Conservation (phyloP, 148 eudicot species). For the Simmondsia chinensis region DNA sequence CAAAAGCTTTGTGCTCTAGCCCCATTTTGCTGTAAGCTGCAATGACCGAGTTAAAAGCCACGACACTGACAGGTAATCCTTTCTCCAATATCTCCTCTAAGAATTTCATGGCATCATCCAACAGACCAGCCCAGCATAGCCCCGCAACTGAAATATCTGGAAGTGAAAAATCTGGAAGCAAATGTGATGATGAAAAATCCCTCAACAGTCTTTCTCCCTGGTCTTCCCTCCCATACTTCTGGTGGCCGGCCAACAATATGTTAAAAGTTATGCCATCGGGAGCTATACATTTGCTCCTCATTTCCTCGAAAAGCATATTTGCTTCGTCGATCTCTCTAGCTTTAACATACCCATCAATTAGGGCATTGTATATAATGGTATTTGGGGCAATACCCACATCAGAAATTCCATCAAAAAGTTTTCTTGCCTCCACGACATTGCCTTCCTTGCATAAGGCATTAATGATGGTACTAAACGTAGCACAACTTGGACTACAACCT, state of each 20-base stretch:
- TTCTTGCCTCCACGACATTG: conserved; percentile 58
- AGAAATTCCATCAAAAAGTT: conserved; percentile 38
- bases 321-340: conserved; percentile 63
- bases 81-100: conserved; percentile 54
- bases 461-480: conserved; percentile 47
- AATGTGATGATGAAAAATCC: conserved; percentile 38
- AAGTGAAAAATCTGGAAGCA: conserved; percentile 43
- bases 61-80: conserved; percentile 50
- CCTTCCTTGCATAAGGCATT: conserved; percentile 80
- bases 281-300: conserved; percentile 48
- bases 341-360: conserved; percentile 83
- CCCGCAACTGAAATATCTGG: conserved; percentile 63
- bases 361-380: conserved; percentile 45
- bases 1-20: conserved; percentile 47
- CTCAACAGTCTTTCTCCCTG: conserved; percentile 41
- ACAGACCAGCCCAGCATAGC: conserved; percentile 71
- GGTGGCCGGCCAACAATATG: conserved; percentile 61
- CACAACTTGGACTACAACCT: conserved; percentile 45
- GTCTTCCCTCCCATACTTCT: conserved; percentile 62
- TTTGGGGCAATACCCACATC: conserved; percentile 41
- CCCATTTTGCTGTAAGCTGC: conserved; percentile 67
- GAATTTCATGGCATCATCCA: conserved; percentile 54
- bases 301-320: conserved; percentile 49
- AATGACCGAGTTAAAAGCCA: conserved; percentile 81
- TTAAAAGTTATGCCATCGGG: conserved; percentile 83